These are phyloP conservation scores for Aspergillus hiratsukae DNA, from an alignment of 2,329 filamentous ascomycete genomes.

Conservation along the genomic window DNA sequence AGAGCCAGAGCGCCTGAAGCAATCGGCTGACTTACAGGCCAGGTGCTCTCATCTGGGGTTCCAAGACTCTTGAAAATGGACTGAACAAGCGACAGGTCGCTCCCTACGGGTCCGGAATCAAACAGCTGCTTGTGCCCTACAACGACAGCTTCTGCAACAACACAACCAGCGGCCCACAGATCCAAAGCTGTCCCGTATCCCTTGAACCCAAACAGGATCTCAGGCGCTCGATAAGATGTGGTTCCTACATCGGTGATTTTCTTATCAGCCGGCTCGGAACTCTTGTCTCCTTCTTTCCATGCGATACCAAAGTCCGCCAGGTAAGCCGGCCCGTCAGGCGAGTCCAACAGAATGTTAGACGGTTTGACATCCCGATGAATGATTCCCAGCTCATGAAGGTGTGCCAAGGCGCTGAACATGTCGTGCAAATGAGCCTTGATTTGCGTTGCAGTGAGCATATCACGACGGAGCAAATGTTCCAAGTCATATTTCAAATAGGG, in stretches of 20 bases:
- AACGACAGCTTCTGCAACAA: conserved; percentile 70
- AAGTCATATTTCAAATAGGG: conserved; percentile 77
- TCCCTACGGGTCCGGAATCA: conserved; percentile 83
- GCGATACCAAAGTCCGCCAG: conserved; percentile 91
- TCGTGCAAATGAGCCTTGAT: conserved; percentile 55
- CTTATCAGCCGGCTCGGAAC: conserved; percentile 57
- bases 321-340: conserved; percentile 65
- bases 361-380: conserved; percentile 95
- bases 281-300: conserved; percentile 61
- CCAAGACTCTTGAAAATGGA: conserved; percentile 91
- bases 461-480: conserved; percentile 57
- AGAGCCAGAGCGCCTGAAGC: not conserved
- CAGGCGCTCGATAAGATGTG: conserved; percentile 83
- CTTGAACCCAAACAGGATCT: conserved; percentile 79
- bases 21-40: conserved; percentile 61
- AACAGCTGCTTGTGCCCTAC: conserved; percentile 63
- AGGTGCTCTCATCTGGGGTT: conserved; percentile 71
- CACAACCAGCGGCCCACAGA: conserved; percentile 82
- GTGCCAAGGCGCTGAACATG: conserved; percentile 64
- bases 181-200: conserved; percentile 70
- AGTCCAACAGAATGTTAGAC: conserved; percentile 73
- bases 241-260: conserved; percentile 95
- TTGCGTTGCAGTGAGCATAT: conserved; percentile 38
- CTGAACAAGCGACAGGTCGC: conserved; percentile 82
- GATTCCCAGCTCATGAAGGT: conserved; percentile 70